Evolutionary conservation across 805 yeast genomes (phyloP), one percentile per base, ranked within the genome.

Genomic region (Candida anglica): DNA sequence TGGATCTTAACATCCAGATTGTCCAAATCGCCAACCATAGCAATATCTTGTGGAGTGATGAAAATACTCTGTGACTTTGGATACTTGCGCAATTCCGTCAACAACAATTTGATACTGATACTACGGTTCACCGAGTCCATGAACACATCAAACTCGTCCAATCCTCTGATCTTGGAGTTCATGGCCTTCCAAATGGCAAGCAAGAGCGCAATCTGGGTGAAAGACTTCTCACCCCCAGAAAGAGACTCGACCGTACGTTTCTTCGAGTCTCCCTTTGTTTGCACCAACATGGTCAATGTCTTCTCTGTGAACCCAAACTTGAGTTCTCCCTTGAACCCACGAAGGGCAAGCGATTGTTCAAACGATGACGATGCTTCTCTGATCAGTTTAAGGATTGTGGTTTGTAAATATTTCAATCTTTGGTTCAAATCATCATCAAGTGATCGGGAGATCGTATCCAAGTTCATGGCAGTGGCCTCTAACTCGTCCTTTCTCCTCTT

Each of bases 161-260:
- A 63, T 0, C 97, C 97, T 39, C 94, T 75, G 14, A 93, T 74
- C 37, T 85, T 76, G 0, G 95, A 81, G 40, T 82, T 78, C 96
- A 93, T 89, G 18, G 86, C 81, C 43, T 79, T 78, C 99, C 99
- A 93, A 19, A 95, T 83, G 0, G 97, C 82, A 39, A 91, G 66
- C 29, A 93, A 60, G 38, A 93, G 70, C 0, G 97, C 85, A 42
- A 91, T 80, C 55, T 94, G 98, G 0, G 96, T 79, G 56, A 83
- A 91, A 0, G 97, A 87, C 53, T 89, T 89, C 54, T 93, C 98
- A 29, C 99, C 99, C 23, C 99, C 99, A 1, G 96, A 87, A 17
- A 91, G 69, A 0, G 96, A 82, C 43, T 80, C 85, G 3, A 86
- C 86, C 24, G 81, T 77, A 44, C 96, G 69, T 20, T 75, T 66